Evolutionary conservation across 1,139 yeast genomes (phyloP), one percentile per base, ranked within the genome.

Genomic region (Taphrina deformans): DNA sequence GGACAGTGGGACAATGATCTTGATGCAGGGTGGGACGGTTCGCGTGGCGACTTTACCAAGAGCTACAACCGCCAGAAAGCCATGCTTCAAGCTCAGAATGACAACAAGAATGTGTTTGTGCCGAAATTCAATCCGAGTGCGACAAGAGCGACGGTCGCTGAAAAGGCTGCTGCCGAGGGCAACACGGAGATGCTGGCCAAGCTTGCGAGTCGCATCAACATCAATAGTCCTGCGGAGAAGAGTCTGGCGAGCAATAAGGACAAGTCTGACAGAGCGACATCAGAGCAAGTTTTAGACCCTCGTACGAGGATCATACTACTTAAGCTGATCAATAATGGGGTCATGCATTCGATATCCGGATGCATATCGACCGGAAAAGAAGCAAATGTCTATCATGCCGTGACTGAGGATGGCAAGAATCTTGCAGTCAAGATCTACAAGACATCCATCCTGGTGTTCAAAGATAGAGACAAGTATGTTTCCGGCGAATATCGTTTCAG

Each of bases 341-440:
- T 88, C 14, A 84, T 95, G 35, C 84, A 93, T 7, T 85, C 89
- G 70, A 87, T 95, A 72, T 90, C 92, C 72, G 99, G 99, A 6
- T 93, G 99, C 74, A 82, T 95, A 60, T 86, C 96, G 72, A 95
- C 99, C 0, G 99, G 99, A 50, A 95, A 95, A 75, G 99, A 95
- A 75, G 99, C 99, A 27, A 95, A 95, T 74, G 98, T 95, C 2
- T 95, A 95, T 74, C 97, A 92, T 74, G 98, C 96, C 0, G 85
- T 85, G 70, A 87, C 89, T 66, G 95, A 88, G 67, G 82, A 80
- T 40, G 82, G 75, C 14, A 73, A 72, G 69, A 78, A 72, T 65
- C 72, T 83, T 76, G 99, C 99, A 0, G 89, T 95, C 63, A 95
- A 95, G 74, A 92, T 95, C 66, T 95, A 90, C 78, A 95, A 95